These are phyloP conservation scores for Ogataea allantospora DNA, from an alignment of 805 yeast genomes.

Conservation along the genomic window DNA sequence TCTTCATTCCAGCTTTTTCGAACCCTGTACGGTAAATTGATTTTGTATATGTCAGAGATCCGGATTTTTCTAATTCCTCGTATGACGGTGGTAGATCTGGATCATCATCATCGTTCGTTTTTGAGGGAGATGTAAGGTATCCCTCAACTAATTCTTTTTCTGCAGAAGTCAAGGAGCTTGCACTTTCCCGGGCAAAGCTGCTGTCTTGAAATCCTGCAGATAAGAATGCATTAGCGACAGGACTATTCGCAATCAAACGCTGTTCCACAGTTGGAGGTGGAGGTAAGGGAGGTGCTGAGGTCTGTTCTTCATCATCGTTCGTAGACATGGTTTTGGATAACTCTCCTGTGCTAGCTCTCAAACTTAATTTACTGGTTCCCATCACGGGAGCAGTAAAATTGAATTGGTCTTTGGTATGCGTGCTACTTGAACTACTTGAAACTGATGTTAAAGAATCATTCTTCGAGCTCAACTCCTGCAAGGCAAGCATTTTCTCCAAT, in stretches of 20 bases:
- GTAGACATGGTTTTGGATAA: not conserved
- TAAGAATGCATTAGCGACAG: conserved; percentile 25
- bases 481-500: conserved; percentile 28
- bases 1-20: conserved; percentile 36
- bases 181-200: conserved; percentile 17
- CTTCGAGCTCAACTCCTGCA: conserved; percentile 20
- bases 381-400: conserved; percentile 3
- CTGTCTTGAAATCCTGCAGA: conserved; percentile 2
- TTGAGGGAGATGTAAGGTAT: conserved; percentile 10
- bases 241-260: conserved; percentile 25
- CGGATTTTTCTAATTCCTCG: conserved; percentile 35
- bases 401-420: not conserved
- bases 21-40: conserved; percentile 37
- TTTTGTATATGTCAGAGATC: conserved; percentile 32
- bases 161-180: conserved; percentile 25
- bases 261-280: conserved; percentile 27
- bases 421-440: conserved; percentile 11
- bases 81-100: conserved; percentile 33
- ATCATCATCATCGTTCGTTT: conserved; percentile 8
- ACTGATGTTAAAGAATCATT: conserved; percentile 17
- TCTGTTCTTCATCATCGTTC: not conserved
- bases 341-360: not conserved
- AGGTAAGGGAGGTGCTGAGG: conserved; percentile 30
- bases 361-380: conserved; percentile 5
- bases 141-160: conserved; percentile 23